Conservation (phyloP, 306 rosid genomes). For the Ormosia semicastrata region DNA sequence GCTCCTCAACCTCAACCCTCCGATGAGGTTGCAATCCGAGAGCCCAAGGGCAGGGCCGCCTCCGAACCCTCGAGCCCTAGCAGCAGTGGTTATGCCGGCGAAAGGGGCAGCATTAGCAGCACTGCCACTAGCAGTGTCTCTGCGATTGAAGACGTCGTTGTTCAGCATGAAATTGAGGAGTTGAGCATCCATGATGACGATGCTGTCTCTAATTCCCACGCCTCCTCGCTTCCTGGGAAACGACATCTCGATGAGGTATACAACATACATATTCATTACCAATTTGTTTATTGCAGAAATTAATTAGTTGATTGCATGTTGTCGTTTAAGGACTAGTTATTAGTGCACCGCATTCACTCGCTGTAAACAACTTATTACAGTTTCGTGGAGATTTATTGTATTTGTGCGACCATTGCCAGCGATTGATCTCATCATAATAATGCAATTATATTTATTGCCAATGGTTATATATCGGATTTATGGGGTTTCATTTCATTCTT, state of each 20-base stretch:
- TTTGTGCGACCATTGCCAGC: not conserved
- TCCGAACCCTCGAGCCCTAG: slow-evolving; percentile 60
- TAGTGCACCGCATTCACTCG: not conserved
- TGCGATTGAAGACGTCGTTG: slow-evolving; percentile 43
- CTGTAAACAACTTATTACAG: not conserved
- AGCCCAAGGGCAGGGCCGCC: slow-evolving; percentile 9
- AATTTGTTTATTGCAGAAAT: not conserved
- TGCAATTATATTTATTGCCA: not conserved
- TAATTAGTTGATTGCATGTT: not conserved
- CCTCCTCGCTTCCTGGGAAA: slow-evolving; percentile 59
- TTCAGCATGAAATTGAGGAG: slow-evolving; percentile 51
- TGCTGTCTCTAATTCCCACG: slow-evolving; percentile 31
- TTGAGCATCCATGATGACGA: slow-evolving; percentile 36
- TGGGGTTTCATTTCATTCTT: not conserved
- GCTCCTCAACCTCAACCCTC: slow-evolving; percentile 5
- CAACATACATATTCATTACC: not conserved
- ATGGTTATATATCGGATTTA: not conserved
- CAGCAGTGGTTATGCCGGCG: slow-evolving; percentile 82
- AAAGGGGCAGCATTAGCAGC: slow-evolving; percentile 74
- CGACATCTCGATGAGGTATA: slow-evolving; percentile 69
- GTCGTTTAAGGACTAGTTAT: not conserved
- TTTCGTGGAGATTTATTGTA: not conserved
- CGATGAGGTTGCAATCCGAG: slow-evolving; percentile 24
- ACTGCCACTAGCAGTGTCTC: slow-evolving; percentile 55
- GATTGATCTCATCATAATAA: not conserved